phyloP scores from a whole-genome alignment of 768 basidiomycete genomes.

The Coprinopsis strossmayeri region DNA sequence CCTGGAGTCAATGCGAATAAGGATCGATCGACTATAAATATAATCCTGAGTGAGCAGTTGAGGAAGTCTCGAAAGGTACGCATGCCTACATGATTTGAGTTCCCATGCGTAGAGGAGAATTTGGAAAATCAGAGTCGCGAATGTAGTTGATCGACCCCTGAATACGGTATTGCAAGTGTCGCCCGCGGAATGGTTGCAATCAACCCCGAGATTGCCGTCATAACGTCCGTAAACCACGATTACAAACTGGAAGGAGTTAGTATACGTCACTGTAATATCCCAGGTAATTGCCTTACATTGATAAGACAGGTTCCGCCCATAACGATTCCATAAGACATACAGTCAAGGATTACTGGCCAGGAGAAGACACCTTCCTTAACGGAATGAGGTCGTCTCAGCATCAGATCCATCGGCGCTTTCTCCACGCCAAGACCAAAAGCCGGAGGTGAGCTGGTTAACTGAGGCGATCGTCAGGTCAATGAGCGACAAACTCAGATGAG shows the following conservation, averaged over 20 bases:
- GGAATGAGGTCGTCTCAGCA: conserved; percentile 38
- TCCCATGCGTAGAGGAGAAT: conserved; percentile 30
- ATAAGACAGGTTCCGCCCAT: conserved; percentile 29
- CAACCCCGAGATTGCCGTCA: conserved; percentile 23
- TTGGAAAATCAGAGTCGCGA: conserved; percentile 32
- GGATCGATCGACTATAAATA: conserved; percentile 28
- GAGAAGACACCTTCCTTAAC: conserved; percentile 31
- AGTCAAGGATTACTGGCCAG: conserved; percentile 31
- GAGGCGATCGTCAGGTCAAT: neutral
- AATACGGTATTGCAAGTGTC: conserved; percentile 25
- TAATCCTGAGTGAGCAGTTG: neutral
- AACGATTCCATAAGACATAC: conserved; percentile 28
- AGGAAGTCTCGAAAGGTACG: no score
- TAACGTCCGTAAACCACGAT: conserved; percentile 30
- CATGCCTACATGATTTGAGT: conserved; percentile 31
- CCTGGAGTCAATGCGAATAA: conserved; percentile 30
- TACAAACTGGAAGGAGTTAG: conserved; percentile 20
- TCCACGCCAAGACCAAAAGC: conserved; percentile 51
- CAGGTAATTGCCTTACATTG: conserved; percentile 20
- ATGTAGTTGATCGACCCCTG: conserved; percentile 29
- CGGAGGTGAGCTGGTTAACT: conserved; percentile 41
- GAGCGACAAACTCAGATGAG: neutral
- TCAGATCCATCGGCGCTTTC: conserved; percentile 42
- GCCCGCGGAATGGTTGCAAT: conserved; percentile 23
- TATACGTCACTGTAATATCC: neutral